A percentile compares a stretch with the other conserved stretches of the same genome.
Evolutionary conservation across 805 yeast species (phyloP).

Genomic region (Cyberlindnera maritima): DNA sequence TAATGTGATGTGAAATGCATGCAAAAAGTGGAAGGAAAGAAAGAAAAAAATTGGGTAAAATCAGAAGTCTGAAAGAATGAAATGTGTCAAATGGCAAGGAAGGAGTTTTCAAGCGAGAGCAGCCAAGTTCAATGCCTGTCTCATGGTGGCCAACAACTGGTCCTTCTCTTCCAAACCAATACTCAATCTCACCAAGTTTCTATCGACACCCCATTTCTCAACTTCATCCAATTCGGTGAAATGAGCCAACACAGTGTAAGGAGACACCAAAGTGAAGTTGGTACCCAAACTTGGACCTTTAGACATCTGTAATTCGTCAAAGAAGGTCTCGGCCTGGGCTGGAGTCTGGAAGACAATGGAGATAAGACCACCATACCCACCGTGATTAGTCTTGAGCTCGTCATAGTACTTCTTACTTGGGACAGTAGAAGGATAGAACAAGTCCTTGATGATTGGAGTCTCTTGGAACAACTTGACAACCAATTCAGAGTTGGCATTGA

Average conservation of each 20-base stretch:
- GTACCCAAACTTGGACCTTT: conserved; percentile 94
- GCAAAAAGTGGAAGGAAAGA: not conserved
- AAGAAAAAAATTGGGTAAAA: not conserved
- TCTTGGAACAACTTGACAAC: conserved; percentile 53
- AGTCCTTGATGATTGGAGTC: conserved; percentile 48
- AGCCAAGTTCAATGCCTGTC: conserved; percentile 23
- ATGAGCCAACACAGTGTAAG: conserved; percentile 86
- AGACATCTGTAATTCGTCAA: conserved; percentile 63
- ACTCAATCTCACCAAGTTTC: conserved; percentile 73
- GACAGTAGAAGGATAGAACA: conserved; percentile 67
- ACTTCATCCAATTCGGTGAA: conserved; percentile 78
- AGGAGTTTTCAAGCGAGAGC: conserved; percentile 15
- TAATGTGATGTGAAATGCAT: not conserved
- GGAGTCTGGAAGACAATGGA: conserved; percentile 69
- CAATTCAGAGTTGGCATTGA: conserved; percentile 54
- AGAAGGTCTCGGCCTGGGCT: conserved; percentile 67
- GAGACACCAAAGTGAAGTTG: conserved; percentile 84
- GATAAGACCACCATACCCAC: conserved; percentile 88
- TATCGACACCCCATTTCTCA: conserved; percentile 79
- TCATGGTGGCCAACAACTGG: conserved; percentile 38
- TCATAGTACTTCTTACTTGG: conserved; percentile 67
- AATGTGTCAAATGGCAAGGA: not conserved
- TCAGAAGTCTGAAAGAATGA: not conserved
- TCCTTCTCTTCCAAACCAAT: conserved; percentile 78
- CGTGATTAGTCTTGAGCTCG: conserved; percentile 56